Base-by-base conservation (phyloP, 768 basidiomycete species). In the Panaeolus papilionaceus region DNA sequence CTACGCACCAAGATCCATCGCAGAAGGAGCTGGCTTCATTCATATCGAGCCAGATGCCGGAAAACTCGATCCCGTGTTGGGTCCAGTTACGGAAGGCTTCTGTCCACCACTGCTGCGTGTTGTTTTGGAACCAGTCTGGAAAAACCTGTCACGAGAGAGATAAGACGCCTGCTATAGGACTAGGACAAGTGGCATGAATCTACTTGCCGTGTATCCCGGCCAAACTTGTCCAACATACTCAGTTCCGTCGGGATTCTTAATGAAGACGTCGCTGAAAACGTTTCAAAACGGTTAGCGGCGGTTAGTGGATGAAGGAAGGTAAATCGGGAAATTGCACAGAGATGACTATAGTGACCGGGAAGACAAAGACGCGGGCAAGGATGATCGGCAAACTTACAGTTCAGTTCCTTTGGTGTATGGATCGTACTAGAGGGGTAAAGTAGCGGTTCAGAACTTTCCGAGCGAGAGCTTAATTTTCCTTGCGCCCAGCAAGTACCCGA, bases 141-240 rank as follows among this genome's bases (percentile, higher is more conserved):
- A 77, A 78, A 26, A 76, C 78, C 70, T 77, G 49, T 64, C 64
- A 64, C 49, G 26, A 38, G 45, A 47, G 20, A 33, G 14, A 38
- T 38, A 47, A 47, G 44, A 64, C 16, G 49, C 28, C 33, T 18
- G 45, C 38, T 9, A 20, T 45, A 28, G 10, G 47, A 64, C 28
- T 64, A 37, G 38, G 37, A 51, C 45, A 45, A 67, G 61, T n/a
- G 61, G 37, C 33, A 16, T 62, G 44, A 18, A 33, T 38, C 45
- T 38, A 72, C 74, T 47, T 40, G 88, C 90, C 7, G 90, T 89
- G 76, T 86, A 89, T 26, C 92, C 91, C 16, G 92, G 91, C 92
- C 90, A 93, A 9, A 92, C 92, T 73, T 89, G 83, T 11, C 93
- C 93, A 1, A 92, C 74, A 75, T 91, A 93, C 71, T 89, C 84